A percentile compares a stretch with the other conserved stretches of the same genome.
These are phyloP conservation scores for Tricholoma bakamatsutake DNA, from an alignment of 768 basidiomycete species.

Conservation along the genomic window DNA sequence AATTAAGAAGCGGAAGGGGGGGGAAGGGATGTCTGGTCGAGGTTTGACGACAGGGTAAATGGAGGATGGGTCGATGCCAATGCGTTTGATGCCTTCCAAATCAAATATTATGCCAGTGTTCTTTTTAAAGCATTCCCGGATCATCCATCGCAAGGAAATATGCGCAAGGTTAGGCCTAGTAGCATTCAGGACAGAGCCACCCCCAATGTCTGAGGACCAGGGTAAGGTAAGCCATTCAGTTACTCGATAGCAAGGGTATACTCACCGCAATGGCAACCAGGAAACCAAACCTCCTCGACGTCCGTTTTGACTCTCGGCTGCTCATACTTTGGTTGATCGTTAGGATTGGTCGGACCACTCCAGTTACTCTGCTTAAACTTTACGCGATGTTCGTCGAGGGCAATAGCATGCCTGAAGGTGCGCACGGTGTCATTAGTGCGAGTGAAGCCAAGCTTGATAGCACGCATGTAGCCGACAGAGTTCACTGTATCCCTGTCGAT, in stretches of 20 bases:
- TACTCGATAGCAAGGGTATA: not conserved
- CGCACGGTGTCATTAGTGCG: not conserved
- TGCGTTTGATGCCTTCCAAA: constrained; percentile 19
- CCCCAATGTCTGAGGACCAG: constrained; percentile 30
- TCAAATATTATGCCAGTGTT: constrained; percentile 41
- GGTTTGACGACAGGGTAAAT: constrained; percentile 22
- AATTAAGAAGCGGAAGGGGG: constrained; percentile 6
- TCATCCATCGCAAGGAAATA: constrained; percentile 54
- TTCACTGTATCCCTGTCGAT: constrained; percentile 1
- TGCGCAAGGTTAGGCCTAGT: constrained; percentile 40
- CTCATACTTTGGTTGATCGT: constrained; percentile 3
- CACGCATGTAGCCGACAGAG: constrained; percentile 21
- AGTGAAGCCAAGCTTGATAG: not conserved
- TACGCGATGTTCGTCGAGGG: constrained; percentile 1
- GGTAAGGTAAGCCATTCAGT: not conserved
- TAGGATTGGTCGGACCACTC: constrained; percentile 11
- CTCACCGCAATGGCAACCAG: constrained; percentile 2
- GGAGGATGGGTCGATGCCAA: constrained; percentile 19
- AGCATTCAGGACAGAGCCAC: constrained; percentile 36
- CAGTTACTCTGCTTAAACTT: not conserved
- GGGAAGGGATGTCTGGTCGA: constrained; percentile 29
- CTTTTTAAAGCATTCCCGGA: constrained; percentile 39
- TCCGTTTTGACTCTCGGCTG: not conserved
- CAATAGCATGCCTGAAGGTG: constrained; percentile 2
- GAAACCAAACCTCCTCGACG: not conserved